Evolutionary conservation across 345 rosid species (phyloP), one percentile per base, ranked within the genome.

Genomic region (Populus pruinosa): DNA sequence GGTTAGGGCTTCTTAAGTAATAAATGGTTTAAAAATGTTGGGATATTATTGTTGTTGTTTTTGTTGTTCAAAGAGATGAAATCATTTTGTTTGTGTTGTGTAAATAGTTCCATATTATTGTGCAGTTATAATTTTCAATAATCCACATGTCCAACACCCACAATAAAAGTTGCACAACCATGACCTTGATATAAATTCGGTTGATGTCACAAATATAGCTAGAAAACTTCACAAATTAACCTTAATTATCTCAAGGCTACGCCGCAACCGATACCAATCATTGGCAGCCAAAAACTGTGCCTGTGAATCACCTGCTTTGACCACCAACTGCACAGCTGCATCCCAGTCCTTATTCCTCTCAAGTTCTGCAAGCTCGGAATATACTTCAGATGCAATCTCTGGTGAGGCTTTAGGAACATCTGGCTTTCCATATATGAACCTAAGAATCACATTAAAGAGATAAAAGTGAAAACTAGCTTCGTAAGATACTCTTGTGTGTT

Each of bases 241-340:
- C 95, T 92, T 91, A 84, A 95, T 89, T 82, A 95, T 95, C 88
- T 93, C 98, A 75, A 95, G 97, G 87, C 98, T 93, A 74, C 99
- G 92, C 56, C 91, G 87, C 72, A 93, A 87, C 36, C 97, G 89
- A 78, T 91, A 91, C 99, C 99, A 92, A 82, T 95, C 88, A 87
- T 95, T 93, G 86, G 88, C 87, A 82, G 91, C 78, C 85, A 93
- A 82, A 80, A 72, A 74, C 74, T 41, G 81, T 6, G 98, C 96
- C 78, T 79, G 90, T 56, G 87, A 87, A 82, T 93, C 93, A 5
- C 98, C 98, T 69, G 96, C 94, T 73, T 87, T 84, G 53, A 93
- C 89, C 78, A 91, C 90, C 59, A 91, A 82, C 82, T 90, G 85
- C 61, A 95, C 93, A 72, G 97, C 99, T 78, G 83, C 94, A 77